Conservation (phyloP, 2,329 filamentous ascomycete genomes). For the Sphaerulina musiva region DNA sequence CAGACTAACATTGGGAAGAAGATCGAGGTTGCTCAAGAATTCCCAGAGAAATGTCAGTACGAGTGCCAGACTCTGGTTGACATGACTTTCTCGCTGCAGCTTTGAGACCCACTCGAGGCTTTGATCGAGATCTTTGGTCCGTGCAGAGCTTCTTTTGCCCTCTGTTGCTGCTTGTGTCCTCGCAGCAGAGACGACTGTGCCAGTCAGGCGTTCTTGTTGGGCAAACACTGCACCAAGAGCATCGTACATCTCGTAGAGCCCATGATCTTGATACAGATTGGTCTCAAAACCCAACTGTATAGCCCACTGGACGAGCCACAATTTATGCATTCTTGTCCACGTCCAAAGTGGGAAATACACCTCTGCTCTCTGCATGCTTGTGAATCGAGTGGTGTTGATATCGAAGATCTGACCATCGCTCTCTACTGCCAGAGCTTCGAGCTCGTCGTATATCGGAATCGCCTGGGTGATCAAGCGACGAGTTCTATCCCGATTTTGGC, state of each 20-base stretch:
- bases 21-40: constrained; percentile 52
- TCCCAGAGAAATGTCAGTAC: constrained; percentile 54
- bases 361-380: constrained; percentile 23
- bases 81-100: constrained; percentile 1
- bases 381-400: constrained; percentile 1
- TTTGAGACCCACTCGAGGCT: not conserved
- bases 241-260: constrained; percentile 83
- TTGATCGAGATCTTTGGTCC: not conserved
- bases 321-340: constrained; percentile 86
- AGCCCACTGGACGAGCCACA: constrained; percentile 79
- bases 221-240: constrained; percentile 9
- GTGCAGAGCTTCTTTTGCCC: not conserved
- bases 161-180: not conserved
- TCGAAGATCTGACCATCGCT: constrained; percentile 16
- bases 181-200: not conserved
- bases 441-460: constrained; percentile 72
- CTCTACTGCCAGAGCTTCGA: constrained; percentile 63
- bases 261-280: constrained; percentile 78
- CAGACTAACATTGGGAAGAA: constrained; percentile 45
- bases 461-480: constrained; percentile 84
- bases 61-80: constrained; percentile 23
- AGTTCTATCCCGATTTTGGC: constrained; percentile 83
- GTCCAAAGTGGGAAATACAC: constrained; percentile 66
- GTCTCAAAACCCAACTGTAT: constrained; percentile 92
- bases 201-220: not conserved